These are phyloP conservation scores for Populus pruinosa DNA, from an alignment of 345 rosid species.

Conservation along the genomic window DNA sequence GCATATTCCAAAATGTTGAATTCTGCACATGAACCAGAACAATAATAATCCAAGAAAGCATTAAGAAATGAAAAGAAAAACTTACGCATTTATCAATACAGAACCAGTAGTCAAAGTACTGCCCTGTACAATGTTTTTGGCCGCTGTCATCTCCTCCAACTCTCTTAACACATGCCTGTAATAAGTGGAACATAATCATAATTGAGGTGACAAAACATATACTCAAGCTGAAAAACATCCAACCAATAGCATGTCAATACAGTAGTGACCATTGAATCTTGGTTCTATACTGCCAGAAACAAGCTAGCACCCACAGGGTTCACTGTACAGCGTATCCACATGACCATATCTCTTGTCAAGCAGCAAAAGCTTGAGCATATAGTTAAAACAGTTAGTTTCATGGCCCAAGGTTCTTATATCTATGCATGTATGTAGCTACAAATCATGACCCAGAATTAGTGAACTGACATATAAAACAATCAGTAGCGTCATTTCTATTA, in stretches of 20 bases:
- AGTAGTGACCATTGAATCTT: neutral
- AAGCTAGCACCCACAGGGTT: neutral
- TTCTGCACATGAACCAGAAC: neutral
- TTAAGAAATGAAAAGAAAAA: neutral
- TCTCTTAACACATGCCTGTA: constrained; percentile 85
- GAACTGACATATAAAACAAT: neutral
- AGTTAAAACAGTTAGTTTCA: neutral
- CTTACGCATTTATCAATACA: constrained; percentile 24
- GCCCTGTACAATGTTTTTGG: constrained; percentile 66
- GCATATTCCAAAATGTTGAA: constrained; percentile 11
- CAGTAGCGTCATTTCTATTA: neutral
- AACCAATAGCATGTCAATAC: neutral
- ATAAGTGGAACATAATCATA: neutral
- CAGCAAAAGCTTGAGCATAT: neutral
- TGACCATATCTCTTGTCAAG: neutral
- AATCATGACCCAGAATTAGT: neutral
- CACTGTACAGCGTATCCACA: neutral
- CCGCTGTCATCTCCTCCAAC: constrained; percentile 76
- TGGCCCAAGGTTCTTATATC: no score
- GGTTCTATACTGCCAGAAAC: neutral
- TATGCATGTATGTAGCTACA: no score
- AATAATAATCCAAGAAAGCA: neutral
- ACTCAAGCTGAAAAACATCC: neutral
- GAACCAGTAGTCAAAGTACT: constrained; percentile 22
- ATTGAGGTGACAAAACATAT: neutral